These are phyloP conservation scores for Fraxinus dipetala DNA, from an alignment of 305 asterid genomes.

Conservation along the genomic window DNA sequence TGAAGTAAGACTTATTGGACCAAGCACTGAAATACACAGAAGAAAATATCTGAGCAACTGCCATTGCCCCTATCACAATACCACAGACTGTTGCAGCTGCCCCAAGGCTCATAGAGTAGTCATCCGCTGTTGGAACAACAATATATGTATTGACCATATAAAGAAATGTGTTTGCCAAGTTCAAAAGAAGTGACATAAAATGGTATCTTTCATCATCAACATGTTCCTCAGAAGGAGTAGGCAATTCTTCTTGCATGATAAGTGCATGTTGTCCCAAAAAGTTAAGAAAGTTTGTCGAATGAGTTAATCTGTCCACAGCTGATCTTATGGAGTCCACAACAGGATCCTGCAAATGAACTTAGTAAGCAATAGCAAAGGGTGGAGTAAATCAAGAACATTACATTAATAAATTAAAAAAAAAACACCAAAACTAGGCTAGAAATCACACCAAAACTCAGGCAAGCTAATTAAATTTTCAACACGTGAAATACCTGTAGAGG, in stretches of 20 bases:
- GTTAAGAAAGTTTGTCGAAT: slow-evolving; percentile 83
- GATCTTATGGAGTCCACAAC: slow-evolving; percentile 73
- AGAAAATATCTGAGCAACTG: slow-evolving; percentile 94
- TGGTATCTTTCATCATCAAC: slow-evolving; percentile 72
- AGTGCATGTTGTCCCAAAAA: slow-evolving; percentile 95
- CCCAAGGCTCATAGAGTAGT: slow-evolving; percentile 93
- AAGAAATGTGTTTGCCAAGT: slow-evolving; percentile 91
- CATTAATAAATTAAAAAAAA: neutral
- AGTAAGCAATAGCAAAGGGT: slow-evolving; percentile 22
- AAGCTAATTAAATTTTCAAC: slow-evolving; percentile 9
- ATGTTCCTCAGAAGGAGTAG: slow-evolving; percentile 59
- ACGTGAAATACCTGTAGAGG: slow-evolving; percentile 62
- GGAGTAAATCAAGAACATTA: slow-evolving; percentile 12
- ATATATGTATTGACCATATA: slow-evolving; percentile 97
- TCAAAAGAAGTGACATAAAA: slow-evolving; percentile 83
- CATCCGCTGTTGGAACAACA: slow-evolving; percentile 97
- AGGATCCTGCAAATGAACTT: slow-evolving; percentile 63
- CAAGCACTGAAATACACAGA: slow-evolving; percentile 99
- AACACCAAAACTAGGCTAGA: neutral
- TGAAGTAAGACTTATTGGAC: slow-evolving; percentile 91
- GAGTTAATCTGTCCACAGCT: slow-evolving; percentile 76
- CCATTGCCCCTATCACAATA: slow-evolving; percentile 93
- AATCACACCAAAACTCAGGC: neutral
- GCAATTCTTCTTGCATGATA: slow-evolving; percentile 93
- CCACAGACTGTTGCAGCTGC: slow-evolving; percentile 99